Evolutionary conservation across 495 filamentous ascomycete genomes (phyloP), one percentile per base, ranked within the genome.

Genomic region (Talaromyces nanjingensis): DNA sequence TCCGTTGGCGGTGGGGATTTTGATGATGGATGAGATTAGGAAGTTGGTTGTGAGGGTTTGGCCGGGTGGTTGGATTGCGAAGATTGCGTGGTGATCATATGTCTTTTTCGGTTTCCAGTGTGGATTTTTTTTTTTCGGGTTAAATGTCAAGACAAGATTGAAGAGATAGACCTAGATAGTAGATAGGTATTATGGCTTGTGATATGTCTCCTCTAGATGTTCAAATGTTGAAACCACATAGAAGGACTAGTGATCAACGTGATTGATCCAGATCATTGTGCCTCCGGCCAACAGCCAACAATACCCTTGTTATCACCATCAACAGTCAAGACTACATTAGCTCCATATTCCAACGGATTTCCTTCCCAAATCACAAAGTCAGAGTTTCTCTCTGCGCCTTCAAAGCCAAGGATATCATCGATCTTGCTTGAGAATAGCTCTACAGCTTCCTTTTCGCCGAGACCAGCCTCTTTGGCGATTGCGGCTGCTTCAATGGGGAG

Each of bases 1-100:
- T 64, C 76, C 82, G 0, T 86, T 89, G 64, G 88, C 85, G 0
- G 8, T 88, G 47, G 87, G 80, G 0, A 72, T 89, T 39, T 66
- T 90, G 42, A 64, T 83, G 22, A 67, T 87, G 57, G 85, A 88
- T 67, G 86, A 87, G 69, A 75, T 37, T 49, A 76, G 86, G 56
- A 89, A 87, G 72, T 82, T 70, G 45, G 31, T 66, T 11, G 75
- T 86, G 6, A 73, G 86, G 55, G 77, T 57, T 45, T 83, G 77
- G 70, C 82, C 83, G 1, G 65, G 70, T 22, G 73, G 84, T 0
- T 33, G 79, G 3, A 42, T 82, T 9, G 81, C 72, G 8, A 78
- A 67, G 65, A 59, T 81, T 20, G 82, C 84, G 53, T 86, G 82
- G 84, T 87, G 33, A 29, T 55, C 4, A 4, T 5, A 31, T 31